These are phyloP conservation scores for Neostapfia colusana DNA, from an alignment of 176 grass and related monocot genomes.

Conservation along the genomic window DNA sequence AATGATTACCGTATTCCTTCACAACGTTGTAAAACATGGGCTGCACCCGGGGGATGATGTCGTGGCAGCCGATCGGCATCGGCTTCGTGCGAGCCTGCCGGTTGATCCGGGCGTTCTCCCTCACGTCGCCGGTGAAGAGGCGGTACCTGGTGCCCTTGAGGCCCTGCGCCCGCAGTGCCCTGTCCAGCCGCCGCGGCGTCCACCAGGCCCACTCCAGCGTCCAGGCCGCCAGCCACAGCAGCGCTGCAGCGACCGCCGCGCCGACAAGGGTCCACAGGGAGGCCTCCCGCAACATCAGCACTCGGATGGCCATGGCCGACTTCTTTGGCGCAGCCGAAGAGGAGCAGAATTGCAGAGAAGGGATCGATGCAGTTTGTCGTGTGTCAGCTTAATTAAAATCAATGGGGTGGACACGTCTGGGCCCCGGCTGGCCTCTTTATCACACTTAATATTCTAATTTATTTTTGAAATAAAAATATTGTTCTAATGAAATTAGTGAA, in stretches of 20 bases:
- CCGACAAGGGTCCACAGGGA: slow-evolving; percentile 34
- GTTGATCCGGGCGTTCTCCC: slow-evolving; percentile 33
- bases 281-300: slow-evolving; percentile 9
- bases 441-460: too few species aligned
- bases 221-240: slow-evolving; percentile 38
- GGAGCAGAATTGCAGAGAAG: background rate
- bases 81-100: slow-evolving; percentile 40
- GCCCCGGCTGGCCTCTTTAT: too few species aligned
- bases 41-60: slow-evolving; percentile 36
- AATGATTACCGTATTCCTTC: slow-evolving; percentile 36
- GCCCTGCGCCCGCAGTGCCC: slow-evolving; percentile 43
- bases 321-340: background rate
- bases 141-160: slow-evolving; percentile 48
- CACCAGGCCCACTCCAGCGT: slow-evolving; percentile 51
- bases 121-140: slow-evolving; percentile 44
- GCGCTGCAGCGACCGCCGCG: slow-evolving; percentile 15
- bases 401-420: too few species aligned
- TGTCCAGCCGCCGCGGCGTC: slow-evolving; percentile 51
- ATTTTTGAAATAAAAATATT: too few species aligned
- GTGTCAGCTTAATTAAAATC: too few species aligned
- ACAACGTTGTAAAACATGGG: slow-evolving; percentile 22
- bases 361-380: background rate
- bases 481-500: too few species aligned
- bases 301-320: background rate
- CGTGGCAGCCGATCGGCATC: slow-evolving; percentile 44